Evolutionary conservation across 2,329 filamentous ascomycete genomes (phyloP).

Genomic region (Byssothecium circinans): DNA sequence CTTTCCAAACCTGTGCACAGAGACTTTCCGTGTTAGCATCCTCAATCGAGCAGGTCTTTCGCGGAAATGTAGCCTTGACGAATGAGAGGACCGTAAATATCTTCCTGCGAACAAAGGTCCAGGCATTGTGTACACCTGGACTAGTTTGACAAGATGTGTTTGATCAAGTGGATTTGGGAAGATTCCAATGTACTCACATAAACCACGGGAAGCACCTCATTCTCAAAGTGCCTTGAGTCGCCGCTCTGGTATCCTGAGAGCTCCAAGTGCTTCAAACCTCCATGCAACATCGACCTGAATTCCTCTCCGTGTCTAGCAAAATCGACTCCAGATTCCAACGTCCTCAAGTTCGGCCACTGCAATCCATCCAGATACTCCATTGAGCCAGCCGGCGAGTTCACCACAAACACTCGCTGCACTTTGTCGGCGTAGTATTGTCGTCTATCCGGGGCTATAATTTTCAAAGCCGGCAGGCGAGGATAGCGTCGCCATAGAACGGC

Average conservation of each 20-base stretch:
- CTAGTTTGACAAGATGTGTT: too few relatives aligned
- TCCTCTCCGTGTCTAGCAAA: constrained; percentile 21
- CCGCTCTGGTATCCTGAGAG: constrained; percentile 28
- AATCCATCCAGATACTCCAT: constrained; percentile 29
- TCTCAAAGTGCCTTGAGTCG: constrained; percentile 24
- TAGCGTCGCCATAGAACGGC: constrained; percentile 37
- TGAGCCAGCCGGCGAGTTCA: constrained; percentile 19
- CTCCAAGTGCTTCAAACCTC: constrained; percentile 28
- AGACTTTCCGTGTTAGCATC: constrained; percentile 8
- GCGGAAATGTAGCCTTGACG: constrained; percentile 22
- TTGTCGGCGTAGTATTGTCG: constrained; percentile 38
- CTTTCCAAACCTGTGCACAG: constrained; percentile 26
- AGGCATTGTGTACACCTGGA: too few relatives aligned
- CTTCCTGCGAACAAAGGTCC: too few relatives aligned
- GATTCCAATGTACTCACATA: constrained; percentile 14
- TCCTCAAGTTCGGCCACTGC: constrained; percentile 33
- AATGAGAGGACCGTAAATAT: constrained; percentile 7
- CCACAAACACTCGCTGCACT: constrained; percentile 28
- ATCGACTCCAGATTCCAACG: constrained; percentile 34
- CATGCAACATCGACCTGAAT: constrained; percentile 27
- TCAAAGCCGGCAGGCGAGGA: constrained; percentile 31
- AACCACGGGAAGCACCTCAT: constrained; percentile 26
- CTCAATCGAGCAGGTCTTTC: background rate
- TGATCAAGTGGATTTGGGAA: background rate
- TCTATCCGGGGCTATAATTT: constrained; percentile 21